Evolutionary conservation across 768 basidiomycete genomes (phyloP).

Genomic region (Leucogyrophana mollusca): DNA sequence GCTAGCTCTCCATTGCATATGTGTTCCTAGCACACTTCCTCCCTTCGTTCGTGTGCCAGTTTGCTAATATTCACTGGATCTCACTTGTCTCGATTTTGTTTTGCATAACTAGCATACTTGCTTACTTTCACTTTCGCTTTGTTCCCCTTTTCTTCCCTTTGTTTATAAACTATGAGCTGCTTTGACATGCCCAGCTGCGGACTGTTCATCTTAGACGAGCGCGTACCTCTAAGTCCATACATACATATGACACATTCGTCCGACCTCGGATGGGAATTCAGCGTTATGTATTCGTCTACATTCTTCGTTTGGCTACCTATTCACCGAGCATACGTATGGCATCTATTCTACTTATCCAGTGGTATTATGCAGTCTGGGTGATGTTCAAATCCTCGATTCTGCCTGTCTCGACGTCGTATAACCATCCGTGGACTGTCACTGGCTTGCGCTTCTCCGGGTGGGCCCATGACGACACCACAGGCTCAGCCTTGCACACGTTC

Average conservation of each 20-base stretch:
- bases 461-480: conserved; percentile 46
- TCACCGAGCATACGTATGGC: no score
- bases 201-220: conserved; percentile 8
- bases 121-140: not conserved
- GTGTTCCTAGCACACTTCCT: no score
- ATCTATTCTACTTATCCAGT: no score
- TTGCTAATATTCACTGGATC: conserved; percentile 14
- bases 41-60: not conserved
- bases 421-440: conserved; percentile 70
- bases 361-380: conserved; percentile 29
- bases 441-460: conserved; percentile 27
- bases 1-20: no score
- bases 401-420: conserved; percentile 65
- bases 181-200: conserved; percentile 1
- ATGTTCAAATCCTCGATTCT: conserved; percentile 58
- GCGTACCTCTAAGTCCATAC: not conserved
- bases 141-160: not conserved
- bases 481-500: conserved; percentile 45
- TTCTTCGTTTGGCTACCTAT: no score
- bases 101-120: conserved; percentile 11
- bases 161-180: conserved; percentile 4
- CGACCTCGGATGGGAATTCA: not conserved
- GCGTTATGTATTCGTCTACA: not conserved
- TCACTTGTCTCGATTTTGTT: conserved; percentile 12
- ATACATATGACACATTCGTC: conserved; percentile 2